Evolutionary conservation across 345 rosid species (phyloP), one percentile per base, ranked within the genome.

Genomic region (Populus ilicifolia): DNA sequence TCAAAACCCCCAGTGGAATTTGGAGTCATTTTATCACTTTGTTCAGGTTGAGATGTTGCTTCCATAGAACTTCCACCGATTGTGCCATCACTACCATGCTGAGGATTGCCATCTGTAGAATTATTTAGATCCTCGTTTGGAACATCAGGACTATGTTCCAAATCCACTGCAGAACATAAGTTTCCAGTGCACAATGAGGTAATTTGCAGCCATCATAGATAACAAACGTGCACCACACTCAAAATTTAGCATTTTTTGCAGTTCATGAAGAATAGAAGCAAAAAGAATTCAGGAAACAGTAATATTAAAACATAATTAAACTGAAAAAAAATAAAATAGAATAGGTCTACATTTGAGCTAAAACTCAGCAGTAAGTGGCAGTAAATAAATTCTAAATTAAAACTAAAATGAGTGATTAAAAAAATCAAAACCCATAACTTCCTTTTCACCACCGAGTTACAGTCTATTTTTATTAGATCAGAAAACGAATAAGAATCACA

Each of bases 111-210:
- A 74, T 79, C 74, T 62, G 54, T 48, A 35, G 71, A 23, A 46
- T 44, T 62, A 67, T 52, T n/a, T 9, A 18, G 5, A 29, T 25
- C 59, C 75, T 68, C 69, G 56, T 14, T 33, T 20, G 64, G 36
- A 48, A 30, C 27, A 50, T 67, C 74, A 2, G 35, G 16, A 62
- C 35, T 12, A 9, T 27, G 27, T 71, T 56, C 70, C 20, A 74
- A 59, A 41, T 81, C 80, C 77, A 67, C 80, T 72, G 64, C 41
- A 48, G 35, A 73, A 44, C 4, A 80, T 16, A 43, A 18, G 29
- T 59, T 43, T 21, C 35, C 33, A 27, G 54, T 20, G 11, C 70
- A 33, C 21, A 0, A 54, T 6, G 23, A 59, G 20, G 38, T 7
- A 59, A 4, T 56, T 35, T 6, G 21, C 10, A 65, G 5, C 2